These are phyloP conservation scores for Puccinia polysora DNA, from an alignment of 1,284 basidiomycete genomes.

Conservation along the genomic window DNA sequence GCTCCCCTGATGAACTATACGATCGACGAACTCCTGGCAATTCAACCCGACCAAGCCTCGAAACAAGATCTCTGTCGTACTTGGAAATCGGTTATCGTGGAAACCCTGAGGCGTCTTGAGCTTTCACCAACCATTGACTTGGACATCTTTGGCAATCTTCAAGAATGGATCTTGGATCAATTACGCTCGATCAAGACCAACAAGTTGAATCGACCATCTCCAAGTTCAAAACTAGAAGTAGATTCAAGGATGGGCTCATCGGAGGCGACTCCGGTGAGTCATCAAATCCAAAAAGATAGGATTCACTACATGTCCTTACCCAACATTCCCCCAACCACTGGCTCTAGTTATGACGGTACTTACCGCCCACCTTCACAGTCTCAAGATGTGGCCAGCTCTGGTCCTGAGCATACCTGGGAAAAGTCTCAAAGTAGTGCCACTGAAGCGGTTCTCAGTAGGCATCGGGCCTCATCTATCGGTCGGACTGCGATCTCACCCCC, in stretches of 20 bases:
- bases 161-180: slow-evolving; percentile 34
- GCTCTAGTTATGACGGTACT: not conserved
- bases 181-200: slow-evolving; percentile 16
- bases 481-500: not conserved
- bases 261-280: not conserved
- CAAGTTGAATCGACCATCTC: not conserved
- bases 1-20: slow-evolving; percentile 25
- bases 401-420: slow-evolving; percentile 22
- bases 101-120: slow-evolving; percentile 37
- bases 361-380: slow-evolving; percentile 6
- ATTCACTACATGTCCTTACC: slow-evolving; percentile 38
- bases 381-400: slow-evolving; percentile 1
- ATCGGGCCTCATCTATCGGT: not conserved
- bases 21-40: slow-evolving; percentile 4
- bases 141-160: slow-evolving; percentile 23
- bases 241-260: not conserved
- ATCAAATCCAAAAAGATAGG: not conserved
- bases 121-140: not conserved
- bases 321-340: slow-evolving; percentile 10
- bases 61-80: not conserved
- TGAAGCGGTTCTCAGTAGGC: not conserved
- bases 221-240: not conserved
- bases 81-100: slow-evolving; percentile 24
- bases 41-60: slow-evolving; percentile 3
- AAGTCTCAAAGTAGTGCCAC: slow-evolving; percentile 9